A percentile compares a stretch with the other conserved stretches of the same genome.
phyloP scores from a whole-genome alignment of 2,329 filamentous ascomycete genomes.

The Claviceps sp. region DNA sequence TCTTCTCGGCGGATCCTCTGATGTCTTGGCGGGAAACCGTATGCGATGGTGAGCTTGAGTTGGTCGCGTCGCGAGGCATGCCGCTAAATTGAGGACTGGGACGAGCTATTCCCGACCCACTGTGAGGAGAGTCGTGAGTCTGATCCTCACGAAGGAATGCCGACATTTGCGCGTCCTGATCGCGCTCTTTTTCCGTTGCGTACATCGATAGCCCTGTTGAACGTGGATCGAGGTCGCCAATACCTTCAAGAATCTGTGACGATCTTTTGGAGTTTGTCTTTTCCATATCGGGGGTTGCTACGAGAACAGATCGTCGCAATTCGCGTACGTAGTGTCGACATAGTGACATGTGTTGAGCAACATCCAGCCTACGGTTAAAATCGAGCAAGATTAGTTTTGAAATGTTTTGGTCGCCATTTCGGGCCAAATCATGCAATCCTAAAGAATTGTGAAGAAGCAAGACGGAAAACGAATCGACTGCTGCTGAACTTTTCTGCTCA shows the following conservation, averaged over 20 bases:
- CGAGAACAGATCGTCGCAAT: constrained; percentile 79
- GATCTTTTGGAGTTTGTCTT: constrained; percentile 71
- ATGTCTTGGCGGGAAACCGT: constrained; percentile 83
- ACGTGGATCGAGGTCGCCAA: constrained; percentile 52
- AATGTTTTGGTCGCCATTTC: not conserved
- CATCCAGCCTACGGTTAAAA: constrained; percentile 67
- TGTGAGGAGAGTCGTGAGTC: constrained; percentile 42
- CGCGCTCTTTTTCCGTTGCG: constrained; percentile 56
- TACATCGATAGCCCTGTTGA: constrained; percentile 49
- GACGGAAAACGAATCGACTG: not conserved
- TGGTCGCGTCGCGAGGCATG: constrained; percentile 48
- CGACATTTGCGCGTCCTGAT: constrained; percentile 80
- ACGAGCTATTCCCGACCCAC: constrained; percentile 30
- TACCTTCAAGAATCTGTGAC: constrained; percentile 60
- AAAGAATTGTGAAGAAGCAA: too few species aligned
- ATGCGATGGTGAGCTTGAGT: constrained; percentile 72
- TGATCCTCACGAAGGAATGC: constrained; percentile 65
- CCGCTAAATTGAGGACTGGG: constrained; percentile 42
- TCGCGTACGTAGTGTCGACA: constrained; percentile 96
- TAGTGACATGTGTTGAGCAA: constrained; percentile 95
- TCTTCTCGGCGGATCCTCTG: constrained; percentile 88
- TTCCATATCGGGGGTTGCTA: constrained; percentile 84
- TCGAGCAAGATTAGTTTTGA: not conserved
- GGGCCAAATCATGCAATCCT: not conserved
- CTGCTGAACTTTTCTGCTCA: constrained; percentile 30